Evolutionary conservation across 306 rosid genomes (phyloP), one percentile per base, ranked within the genome.

Genomic region (Acmispon strigosus): DNA sequence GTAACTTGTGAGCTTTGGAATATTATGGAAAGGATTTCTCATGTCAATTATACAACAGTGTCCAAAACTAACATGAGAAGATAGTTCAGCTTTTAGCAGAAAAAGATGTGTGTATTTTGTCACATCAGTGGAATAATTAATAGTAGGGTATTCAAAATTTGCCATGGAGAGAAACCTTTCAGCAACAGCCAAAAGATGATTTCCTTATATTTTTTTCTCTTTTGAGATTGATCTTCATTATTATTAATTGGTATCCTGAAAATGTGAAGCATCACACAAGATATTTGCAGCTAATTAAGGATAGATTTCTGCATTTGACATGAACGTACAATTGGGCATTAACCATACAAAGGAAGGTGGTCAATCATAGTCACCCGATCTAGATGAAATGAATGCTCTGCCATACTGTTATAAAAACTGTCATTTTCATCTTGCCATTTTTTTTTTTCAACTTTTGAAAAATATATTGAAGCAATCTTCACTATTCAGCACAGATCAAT

Each of bases 61-160:
- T 75, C 66, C 56, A 66, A 70, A 66, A 70, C 39, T 19, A 73
- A 78, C 55, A 49, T 13, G 13, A 15, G 59, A 8, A 8, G n/a
- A 32, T 48, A 24, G 39, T 47, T 75, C 11, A 53, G 51, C 32
- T 62, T 69, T 39, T 13, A 34, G 51, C 18, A 63, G 18, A 74
- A 63, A 47, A 60, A 63, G 69, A 69, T 77, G 55, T 4, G 47
- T 10, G 24, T 50, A 57, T 70, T 41, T 53, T 75, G 78, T 79
- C 88, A 85, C 82, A 85, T 81, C 80, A 81, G n/a, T 58, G 62
- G 63, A 61, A 62, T 60, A 61, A 62, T 60, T 66, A 65, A 50
- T 56, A 75, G 70, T 59, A 48, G 32, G 55, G 51, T 41, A 41
- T 52, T 77, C 69, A 75, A 75, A 80, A 65, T 68, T 80, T 36